Evolutionary conservation across 2,329 filamentous ascomycete genomes (phyloP), one percentile per base, ranked within the genome.

Genomic region (Scorias spongiosa): DNA sequence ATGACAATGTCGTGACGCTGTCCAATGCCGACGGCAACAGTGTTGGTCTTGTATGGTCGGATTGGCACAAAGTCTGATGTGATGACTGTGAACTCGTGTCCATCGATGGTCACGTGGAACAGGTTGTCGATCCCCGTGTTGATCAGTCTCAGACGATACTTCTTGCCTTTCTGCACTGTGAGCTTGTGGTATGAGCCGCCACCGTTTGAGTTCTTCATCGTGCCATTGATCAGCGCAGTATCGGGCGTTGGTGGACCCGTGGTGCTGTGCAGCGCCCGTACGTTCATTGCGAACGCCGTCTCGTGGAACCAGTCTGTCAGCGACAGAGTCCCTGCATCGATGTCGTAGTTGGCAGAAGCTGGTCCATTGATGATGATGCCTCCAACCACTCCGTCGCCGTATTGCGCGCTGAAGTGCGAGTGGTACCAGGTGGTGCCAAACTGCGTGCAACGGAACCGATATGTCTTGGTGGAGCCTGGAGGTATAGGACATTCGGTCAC

Each of bases 391-490:
- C 66, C 66, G 15, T 66, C 63, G 10, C 59, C 64, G 44, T 68
- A 68, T 46, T 68, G 66, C 10, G 58, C 56, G 29, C 57, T 61
- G 53, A 59, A 64, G 46, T 68, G 66, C 17, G 58, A 61, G 44
- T 68, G 66, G 44, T 67, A 67, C 65, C 65, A 67, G 9, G 54
- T 49, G 12, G 63, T 65, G 20, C 64, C 64, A 37, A 61, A 66
- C 44, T 66, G 63, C 1, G 66, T 71, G 5, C 69, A 71, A 30
- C 64, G 64, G 62, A 71, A 80, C 2, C 56, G 67, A 57, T 81
- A 81, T 1, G 69, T 74, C 29, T 66, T 64, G 1, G 63, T 64
- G 4, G 68, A 50, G 0, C 71, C 71, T 0, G 72, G 69, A 0
- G 74, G 63, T 17, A 69, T 62, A 0, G 71, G 70, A 44, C 65